Percentiles rank a stretch among this genome's conserved stretches.
phyloP scores from a whole-genome alignment of 257 asterid species.

The Vinca minor region DNA sequence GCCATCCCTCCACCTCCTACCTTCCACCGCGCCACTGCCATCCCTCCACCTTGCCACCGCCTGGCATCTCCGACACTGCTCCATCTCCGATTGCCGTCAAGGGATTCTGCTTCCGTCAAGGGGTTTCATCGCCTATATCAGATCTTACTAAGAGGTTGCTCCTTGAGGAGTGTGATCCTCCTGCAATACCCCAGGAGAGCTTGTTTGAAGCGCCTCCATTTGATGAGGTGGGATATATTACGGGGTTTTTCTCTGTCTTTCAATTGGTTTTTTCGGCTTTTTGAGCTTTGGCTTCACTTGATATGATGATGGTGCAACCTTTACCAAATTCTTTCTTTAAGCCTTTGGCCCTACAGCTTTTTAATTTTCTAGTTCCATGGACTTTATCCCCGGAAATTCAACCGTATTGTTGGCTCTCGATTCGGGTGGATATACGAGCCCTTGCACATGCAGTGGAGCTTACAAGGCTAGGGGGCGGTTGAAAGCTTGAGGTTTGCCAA shows the following conservation, averaged over 20 bases:
- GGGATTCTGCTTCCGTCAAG: slow-evolving; percentile 82
- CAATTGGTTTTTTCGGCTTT: not conserved
- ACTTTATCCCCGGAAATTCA: not conserved
- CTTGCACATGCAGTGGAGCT: slow-evolving; percentile 99
- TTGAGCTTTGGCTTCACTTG: not conserved
- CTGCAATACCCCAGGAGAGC: slow-evolving; percentile 71
- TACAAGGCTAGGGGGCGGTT: slow-evolving; percentile 92
- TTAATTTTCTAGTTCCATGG: not conserved
- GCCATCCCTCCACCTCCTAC: too few relatives aligned
- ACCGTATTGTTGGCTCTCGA: slow-evolving; percentile 1
- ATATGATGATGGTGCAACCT: not conserved
- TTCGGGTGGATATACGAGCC: slow-evolving; percentile 92
- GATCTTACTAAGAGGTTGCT: slow-evolving; percentile 95
- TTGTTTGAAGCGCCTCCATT: slow-evolving; percentile 84
- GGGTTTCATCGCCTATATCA: slow-evolving; percentile 71
- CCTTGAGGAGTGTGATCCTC: slow-evolving; percentile 92
- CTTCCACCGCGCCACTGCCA: too few relatives aligned
- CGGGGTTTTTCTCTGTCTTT: not conserved
- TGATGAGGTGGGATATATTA: slow-evolving; percentile 63
- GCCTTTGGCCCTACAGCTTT: not conserved
- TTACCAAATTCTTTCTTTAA: not conserved
- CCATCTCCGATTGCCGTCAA: too few relatives aligned
- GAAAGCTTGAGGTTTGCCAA: slow-evolving; percentile 94
- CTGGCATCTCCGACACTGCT: too few relatives aligned
- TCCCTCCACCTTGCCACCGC: too few relatives aligned